A percentile compares a stretch with the other conserved stretches of the same genome.
Conservation (phyloP, 2,329 filamentous ascomycete genomes). For the Fusarium caatingaense region DNA sequence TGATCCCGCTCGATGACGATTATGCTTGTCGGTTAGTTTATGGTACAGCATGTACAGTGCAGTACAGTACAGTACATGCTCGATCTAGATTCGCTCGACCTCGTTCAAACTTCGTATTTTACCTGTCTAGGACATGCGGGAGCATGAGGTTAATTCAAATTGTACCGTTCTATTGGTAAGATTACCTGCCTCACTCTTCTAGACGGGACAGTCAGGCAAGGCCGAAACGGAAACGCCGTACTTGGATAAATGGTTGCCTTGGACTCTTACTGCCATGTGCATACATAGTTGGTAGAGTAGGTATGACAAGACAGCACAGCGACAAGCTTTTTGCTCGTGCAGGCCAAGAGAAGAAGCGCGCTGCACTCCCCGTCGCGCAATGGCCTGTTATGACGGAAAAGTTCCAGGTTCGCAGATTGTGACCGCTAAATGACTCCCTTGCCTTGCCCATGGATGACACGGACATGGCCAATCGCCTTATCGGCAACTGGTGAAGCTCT, state of each 20-base stretch:
- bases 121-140: constrained; percentile 13
- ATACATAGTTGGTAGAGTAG: no score
- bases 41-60: neutral
- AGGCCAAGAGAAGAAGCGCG: neutral
- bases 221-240: constrained; percentile 33
- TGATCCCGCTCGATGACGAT: constrained; percentile 33
- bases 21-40: constrained; percentile 11
- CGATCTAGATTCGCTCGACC: constrained; percentile 19
- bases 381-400: constrained; percentile 42
- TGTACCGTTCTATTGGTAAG: constrained; percentile 4
- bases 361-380: constrained; percentile 18
- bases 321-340: constrained; percentile 22
- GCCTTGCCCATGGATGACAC: neutral
- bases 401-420: constrained; percentile 30
- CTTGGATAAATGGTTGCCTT: no score
- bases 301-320: neutral
- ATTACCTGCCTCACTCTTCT: no score
- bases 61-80: neutral
- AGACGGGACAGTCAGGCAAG: constrained; percentile 9
- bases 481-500: constrained; percentile 45
- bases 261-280: no score
- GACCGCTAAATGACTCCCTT: constrained; percentile 32
- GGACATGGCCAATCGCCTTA: constrained; percentile 45
- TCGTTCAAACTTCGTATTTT: constrained; percentile 16
- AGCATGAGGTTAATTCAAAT: constrained; percentile 36